These are phyloP conservation scores for Aegilops speltoides DNA, from an alignment of 176 grass and related monocot genomes.

Conservation along the genomic window DNA sequence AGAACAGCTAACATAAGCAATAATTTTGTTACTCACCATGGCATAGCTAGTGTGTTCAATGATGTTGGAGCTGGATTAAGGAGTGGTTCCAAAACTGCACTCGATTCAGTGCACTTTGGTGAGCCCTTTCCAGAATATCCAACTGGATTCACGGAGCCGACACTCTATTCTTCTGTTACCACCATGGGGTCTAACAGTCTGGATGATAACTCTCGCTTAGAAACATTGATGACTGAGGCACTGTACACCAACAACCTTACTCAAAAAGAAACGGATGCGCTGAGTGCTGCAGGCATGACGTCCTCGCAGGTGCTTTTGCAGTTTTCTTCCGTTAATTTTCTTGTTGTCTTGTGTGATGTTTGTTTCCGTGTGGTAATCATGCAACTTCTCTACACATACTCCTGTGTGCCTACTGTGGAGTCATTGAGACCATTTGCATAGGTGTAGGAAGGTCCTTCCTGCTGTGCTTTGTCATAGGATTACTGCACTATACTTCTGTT, in stretches of 20 bases:
- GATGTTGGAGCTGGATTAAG: conserved; percentile 49
- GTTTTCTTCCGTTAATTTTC: not conserved
- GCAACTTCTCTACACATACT: not conserved
- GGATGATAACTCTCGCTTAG: conserved; percentile 44
- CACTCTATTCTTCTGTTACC: conserved; percentile 54
- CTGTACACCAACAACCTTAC: conserved; percentile 60
- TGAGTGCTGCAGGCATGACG: conserved; percentile 46
- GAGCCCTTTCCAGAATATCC: conserved; percentile 46
- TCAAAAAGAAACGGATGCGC: conserved; percentile 45
- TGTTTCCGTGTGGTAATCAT: not conserved
- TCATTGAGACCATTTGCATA: conserved; percentile 2
- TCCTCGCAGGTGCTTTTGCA: conserved; percentile 59
- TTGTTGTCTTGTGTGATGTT: not conserved
- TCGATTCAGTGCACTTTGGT: conserved; percentile 58
- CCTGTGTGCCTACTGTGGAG: not conserved
- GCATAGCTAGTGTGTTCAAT: conserved; percentile 56
- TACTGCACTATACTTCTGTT: not conserved
- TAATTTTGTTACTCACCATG: conserved; percentile 55
- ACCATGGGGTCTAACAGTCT: conserved; percentile 42
- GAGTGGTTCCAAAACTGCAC: conserved; percentile 38
- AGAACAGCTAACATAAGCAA: conserved; percentile 44
- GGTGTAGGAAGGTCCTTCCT: conserved; percentile 22
- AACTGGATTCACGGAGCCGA: conserved; percentile 36
- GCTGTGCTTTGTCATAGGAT: not conserved
- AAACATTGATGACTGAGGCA: conserved; percentile 56